phyloP scores from a whole-genome alignment of 2,329 filamentous ascomycete species.

The Stromatinia cepivora region DNA sequence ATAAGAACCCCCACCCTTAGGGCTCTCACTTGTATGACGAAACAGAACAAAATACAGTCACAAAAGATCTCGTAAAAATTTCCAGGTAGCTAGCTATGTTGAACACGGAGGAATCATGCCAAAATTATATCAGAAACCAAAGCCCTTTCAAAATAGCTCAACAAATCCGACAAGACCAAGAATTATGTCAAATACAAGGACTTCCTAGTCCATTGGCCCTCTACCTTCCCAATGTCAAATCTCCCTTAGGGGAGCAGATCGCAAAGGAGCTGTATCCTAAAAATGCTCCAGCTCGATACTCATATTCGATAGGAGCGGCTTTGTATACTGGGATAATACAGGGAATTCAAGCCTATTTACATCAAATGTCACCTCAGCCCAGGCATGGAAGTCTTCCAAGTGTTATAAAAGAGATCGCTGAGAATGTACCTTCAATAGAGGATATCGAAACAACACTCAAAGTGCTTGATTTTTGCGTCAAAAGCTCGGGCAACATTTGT shows the following conservation, averaged over 20 bases:
- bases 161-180: slow-evolving; percentile 27
- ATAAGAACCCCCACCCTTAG: not conserved
- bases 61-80: not conserved
- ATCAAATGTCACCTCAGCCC: slow-evolving; percentile 18
- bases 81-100: slow-evolving; percentile 7
- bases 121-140: slow-evolving; percentile 20
- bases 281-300: slow-evolving; percentile 17
- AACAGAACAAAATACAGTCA: not conserved
- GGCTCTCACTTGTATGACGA: not conserved
- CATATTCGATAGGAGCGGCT: not conserved
- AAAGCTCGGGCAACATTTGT: not conserved
- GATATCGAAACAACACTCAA: slow-evolving; percentile 15
- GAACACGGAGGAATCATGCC: slow-evolving; percentile 12
- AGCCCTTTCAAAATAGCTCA: slow-evolving; percentile 24
- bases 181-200: slow-evolving; percentile 22
- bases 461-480: slow-evolving; percentile 13
- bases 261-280: slow-evolving; percentile 25
- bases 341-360: slow-evolving; percentile 27
- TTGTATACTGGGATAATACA: slow-evolving; percentile 22
- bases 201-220: slow-evolving; percentile 26
- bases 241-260: slow-evolving; percentile 20
- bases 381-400: slow-evolving; percentile 23
- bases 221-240: slow-evolving; percentile 24
- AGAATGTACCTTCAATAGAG: slow-evolving; percentile 2
- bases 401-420: not conserved